A percentile compares a stretch with the other conserved stretches of the same genome.
Evolutionary conservation across 192 early-diverging fungal genomes (phyloP).

Genomic region (Backusella westeae): DNA sequence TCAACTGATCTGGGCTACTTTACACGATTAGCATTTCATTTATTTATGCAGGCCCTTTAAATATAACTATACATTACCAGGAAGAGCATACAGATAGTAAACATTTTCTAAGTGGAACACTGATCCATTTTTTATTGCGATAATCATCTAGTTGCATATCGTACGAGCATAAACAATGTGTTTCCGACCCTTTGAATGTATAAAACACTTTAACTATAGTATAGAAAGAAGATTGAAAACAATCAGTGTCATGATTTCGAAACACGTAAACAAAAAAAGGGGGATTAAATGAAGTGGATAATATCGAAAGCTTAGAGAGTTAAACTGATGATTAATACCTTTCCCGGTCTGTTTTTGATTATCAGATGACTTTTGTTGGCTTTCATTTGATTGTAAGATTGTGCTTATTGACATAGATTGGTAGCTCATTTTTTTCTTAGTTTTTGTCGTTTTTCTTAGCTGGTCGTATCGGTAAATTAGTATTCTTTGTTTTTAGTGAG

Average conservation of each 20-base stretch:
- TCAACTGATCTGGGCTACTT: slow-evolving; percentile 27
- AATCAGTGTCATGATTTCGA: not conserved
- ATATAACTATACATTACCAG: slow-evolving; percentile 6
- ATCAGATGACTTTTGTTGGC: not conserved
- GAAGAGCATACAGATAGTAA: slow-evolving; percentile 20
- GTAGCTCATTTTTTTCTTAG: slow-evolving; percentile 4
- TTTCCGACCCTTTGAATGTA: slow-evolving; percentile 18
- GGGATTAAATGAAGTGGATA: not conserved
- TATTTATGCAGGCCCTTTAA: not conserved
- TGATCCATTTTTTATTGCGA: slow-evolving; percentile 13
- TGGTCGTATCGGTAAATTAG: not conserved
- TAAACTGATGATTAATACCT: slow-evolving; percentile 11
- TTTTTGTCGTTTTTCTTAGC: not conserved
- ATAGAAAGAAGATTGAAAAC: not conserved
- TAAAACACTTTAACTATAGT: slow-evolving; percentile 20
- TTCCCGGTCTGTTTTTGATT: slow-evolving; percentile 11
- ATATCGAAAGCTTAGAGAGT: not conserved
- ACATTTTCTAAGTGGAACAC: slow-evolving; percentile 16
- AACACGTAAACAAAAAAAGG: slow-evolving; percentile 8
- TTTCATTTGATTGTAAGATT: slow-evolving; percentile 13
- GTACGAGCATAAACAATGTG: slow-evolving; percentile 20
- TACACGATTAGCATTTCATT: not conserved
- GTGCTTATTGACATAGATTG: slow-evolving; percentile 19
- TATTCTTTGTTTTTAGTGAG: not conserved
- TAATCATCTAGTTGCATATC: slow-evolving; percentile 7